phyloP scores from a whole-genome alignment of 202 grass and related monocot species.

The Schoenoplectus triqueter region DNA sequence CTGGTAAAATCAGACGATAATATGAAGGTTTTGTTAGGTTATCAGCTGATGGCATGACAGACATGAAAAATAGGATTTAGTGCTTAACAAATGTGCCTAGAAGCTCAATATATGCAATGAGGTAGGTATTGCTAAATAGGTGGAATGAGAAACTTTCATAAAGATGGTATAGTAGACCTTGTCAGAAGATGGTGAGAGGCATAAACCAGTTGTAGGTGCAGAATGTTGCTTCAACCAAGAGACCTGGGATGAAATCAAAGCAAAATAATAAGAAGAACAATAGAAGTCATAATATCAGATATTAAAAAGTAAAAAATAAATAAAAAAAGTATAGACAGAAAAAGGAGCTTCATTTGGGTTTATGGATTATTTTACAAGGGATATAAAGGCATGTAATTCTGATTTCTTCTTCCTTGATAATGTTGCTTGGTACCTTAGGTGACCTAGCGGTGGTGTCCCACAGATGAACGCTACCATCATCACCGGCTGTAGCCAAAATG shows the following conservation, averaged over 20 bases:
- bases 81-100: not conserved
- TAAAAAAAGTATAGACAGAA: conserved; percentile 21
- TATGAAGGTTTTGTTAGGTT: not conserved
- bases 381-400: conserved; percentile 1
- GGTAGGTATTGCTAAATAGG: not conserved
- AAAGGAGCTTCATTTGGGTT: not conserved
- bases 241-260: conserved; percentile 47
- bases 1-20: not conserved
- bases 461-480: conserved; percentile 97
- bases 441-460: conserved; percentile 93
- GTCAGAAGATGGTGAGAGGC: conserved; percentile 86
- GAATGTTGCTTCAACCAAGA: conserved; percentile 98
- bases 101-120: not conserved
- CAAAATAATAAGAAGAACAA: conserved; percentile 28
- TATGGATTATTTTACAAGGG: not conserved
- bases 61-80: not conserved
- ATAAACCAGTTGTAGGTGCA: conserved; percentile 90
- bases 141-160: conserved; percentile 26
- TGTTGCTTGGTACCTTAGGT: conserved; percentile 65
- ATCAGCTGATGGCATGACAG: not conserved
- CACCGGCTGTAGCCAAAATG: conserved; percentile 83
- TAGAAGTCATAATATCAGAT: conserved; percentile 7
- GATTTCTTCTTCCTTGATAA: conserved; percentile 19
- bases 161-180: conserved; percentile 61
- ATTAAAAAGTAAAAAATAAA: conserved; percentile 36